Conservation (phyloP, 257 asterid genomes). For the Ajuga chamaepitys region DNA sequence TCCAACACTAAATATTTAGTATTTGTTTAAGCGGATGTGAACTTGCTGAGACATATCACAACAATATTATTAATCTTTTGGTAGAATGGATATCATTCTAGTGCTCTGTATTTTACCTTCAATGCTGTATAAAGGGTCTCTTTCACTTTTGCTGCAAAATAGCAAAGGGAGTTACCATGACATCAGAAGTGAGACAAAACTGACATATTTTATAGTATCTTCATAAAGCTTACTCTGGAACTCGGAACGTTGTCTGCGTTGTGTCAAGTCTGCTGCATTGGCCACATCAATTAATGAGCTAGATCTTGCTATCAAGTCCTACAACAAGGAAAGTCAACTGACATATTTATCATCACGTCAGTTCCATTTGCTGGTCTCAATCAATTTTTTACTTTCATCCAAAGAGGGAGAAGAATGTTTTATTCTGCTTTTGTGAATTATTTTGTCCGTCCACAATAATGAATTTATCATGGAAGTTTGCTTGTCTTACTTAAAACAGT, state of each 20-base stretch:
- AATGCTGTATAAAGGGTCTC: conserved; percentile 36
- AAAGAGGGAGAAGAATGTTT: background rate
- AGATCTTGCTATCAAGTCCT: conserved; percentile 82
- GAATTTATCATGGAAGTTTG: no score
- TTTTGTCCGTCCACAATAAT: background rate
- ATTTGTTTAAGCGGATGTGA: background rate
- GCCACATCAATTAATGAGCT: conserved; percentile 60
- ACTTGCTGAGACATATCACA: background rate
- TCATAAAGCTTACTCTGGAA: conserved; percentile 59
- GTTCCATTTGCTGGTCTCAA: background rate
- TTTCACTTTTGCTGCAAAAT: conserved; percentile 62
- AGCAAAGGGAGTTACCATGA: background rate
- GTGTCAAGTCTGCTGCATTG: conserved; percentile 83
- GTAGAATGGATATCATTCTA: conserved; percentile 1
- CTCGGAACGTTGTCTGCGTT: conserved; percentile 82
- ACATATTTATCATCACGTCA: conserved; percentile 32
- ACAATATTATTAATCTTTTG: background rate
- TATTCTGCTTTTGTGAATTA: background rate
- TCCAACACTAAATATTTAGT: background rate
- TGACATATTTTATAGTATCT: background rate
- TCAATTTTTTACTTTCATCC: background rate
- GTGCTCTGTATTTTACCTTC: conserved; percentile 42
- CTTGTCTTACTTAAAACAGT: background rate
- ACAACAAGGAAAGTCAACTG: conserved; percentile 31
- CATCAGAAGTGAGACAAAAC: conserved; percentile 1